phyloP scores from a whole-genome alignment of 495 filamentous ascomycete genomes.

The Neurospora tetraspora region DNA sequence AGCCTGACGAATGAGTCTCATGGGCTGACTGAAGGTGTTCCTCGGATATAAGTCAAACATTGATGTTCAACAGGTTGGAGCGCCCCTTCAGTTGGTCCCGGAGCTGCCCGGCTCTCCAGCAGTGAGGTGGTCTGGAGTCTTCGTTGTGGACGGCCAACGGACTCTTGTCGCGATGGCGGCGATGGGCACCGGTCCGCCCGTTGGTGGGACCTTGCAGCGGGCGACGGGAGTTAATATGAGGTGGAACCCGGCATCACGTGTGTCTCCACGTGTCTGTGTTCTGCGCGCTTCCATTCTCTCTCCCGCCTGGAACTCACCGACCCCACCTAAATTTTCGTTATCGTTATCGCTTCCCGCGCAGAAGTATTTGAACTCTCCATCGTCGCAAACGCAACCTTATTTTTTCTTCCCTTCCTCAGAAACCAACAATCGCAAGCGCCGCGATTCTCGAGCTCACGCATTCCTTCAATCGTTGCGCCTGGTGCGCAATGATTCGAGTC shows the following conservation, averaged over 20 bases:
- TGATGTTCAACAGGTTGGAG: not conserved
- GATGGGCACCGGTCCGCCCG: not conserved
- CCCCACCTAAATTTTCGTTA: slow-evolving; percentile 7
- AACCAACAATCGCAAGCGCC: not conserved
- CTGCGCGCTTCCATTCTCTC: not conserved
- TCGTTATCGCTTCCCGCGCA: slow-evolving; percentile 4
- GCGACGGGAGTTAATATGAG: not conserved
- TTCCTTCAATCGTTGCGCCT: not conserved
- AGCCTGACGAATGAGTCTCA: not conserved
- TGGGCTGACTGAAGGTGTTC: not conserved
- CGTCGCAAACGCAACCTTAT: not conserved
- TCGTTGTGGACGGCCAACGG: not conserved
- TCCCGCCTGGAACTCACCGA: not conserved
- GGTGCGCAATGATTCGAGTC: not conserved
- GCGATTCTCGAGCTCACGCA: not conserved
- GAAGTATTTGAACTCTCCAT: slow-evolving; percentile 4
- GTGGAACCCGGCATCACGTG: not conserved
- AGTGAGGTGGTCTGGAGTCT: not conserved
- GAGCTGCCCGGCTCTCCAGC: not conserved
- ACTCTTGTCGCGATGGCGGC: not conserved
- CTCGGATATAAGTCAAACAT: not conserved
- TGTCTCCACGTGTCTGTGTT: not conserved
- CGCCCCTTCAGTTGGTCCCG: not conserved
- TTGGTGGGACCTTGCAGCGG: not conserved
- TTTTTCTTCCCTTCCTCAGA: slow-evolving; percentile 3